phyloP scores from a whole-genome alignment of 2,329 filamentous ascomycete species.

The Aspergillus puulaauensis region DNA sequence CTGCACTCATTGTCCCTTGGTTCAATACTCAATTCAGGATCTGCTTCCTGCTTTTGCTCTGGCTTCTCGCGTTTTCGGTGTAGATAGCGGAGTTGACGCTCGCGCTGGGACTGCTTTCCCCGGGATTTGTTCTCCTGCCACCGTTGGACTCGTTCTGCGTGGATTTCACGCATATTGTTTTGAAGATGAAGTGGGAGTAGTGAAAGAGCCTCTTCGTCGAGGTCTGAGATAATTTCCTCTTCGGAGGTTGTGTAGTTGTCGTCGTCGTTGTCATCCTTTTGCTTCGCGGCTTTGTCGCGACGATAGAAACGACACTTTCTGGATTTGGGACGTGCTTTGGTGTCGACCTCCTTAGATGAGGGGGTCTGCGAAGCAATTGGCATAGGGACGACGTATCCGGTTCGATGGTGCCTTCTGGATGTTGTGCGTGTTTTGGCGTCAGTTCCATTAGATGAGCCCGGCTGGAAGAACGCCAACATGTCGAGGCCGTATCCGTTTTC shows the following conservation, averaged over 20 bases:
- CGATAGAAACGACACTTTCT: not conserved
- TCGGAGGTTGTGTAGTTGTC: conserved; percentile 19
- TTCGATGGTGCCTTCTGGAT: not conserved
- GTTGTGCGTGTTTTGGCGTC: no score
- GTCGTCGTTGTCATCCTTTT: not conserved
- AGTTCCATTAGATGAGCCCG: no score
- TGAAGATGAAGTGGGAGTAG: conserved; percentile 27
- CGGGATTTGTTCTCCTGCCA: conserved; percentile 3
- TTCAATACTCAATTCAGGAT: not conserved
- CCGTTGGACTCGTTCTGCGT: conserved; percentile 22
- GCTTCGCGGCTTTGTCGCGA: not conserved
- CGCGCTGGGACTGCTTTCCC: not conserved
- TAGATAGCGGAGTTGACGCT: not conserved
- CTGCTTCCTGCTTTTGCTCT: not conserved
- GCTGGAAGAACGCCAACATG: not conserved
- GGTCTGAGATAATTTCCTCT: conserved; percentile 28
- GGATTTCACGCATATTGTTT: conserved; percentile 27
- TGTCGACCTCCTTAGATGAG: no score
- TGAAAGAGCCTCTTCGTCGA: conserved; percentile 27
- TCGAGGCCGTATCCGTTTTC: no score
- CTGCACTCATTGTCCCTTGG: not conserved
- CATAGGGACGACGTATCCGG: not conserved
- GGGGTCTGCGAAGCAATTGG: no score
- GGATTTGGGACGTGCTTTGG: not conserved
- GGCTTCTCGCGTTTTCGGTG: not conserved